Conservation (phyloP, 2,329 filamentous ascomycete species). For the Colletotrichum lini region DNA sequence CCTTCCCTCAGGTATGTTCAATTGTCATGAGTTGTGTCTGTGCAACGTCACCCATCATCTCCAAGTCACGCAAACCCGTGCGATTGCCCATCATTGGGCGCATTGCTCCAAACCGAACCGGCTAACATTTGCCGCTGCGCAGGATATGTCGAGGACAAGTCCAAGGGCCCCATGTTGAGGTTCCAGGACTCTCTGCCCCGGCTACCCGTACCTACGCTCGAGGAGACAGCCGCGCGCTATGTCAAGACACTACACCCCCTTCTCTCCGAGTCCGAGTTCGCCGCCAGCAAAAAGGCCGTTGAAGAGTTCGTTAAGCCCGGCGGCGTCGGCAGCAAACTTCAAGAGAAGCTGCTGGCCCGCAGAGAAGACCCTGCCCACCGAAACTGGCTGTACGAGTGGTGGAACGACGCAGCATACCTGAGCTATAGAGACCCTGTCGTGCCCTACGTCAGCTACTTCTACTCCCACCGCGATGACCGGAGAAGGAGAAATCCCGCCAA, state of each 20-base stretch:
- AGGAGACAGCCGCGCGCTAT: constrained; percentile 86
- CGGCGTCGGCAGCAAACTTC: constrained; percentile 84
- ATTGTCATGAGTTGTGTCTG: neutral
- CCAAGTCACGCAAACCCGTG: neutral
- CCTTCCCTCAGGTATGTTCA: constrained; percentile 63
- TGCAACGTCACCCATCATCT: neutral
- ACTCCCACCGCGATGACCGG: constrained; percentile 96
- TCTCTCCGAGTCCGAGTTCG: constrained; percentile 77
- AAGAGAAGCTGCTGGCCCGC: constrained; percentile 87
- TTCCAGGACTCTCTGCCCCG: constrained; percentile 89
- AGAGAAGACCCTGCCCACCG: constrained; percentile 84
- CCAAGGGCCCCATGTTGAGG: constrained; percentile 85
- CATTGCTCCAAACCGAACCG: neutral
- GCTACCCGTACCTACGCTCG: constrained; percentile 84
- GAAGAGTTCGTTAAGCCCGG: constrained; percentile 91
- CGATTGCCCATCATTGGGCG: neutral
- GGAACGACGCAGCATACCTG: constrained; percentile 96
- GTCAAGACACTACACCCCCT: constrained; percentile 85
- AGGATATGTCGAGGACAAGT: constrained; percentile 86
- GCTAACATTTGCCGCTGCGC: constrained; percentile 25
- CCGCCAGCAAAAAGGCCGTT: constrained; percentile 84
- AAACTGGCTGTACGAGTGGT: constrained; percentile 99
- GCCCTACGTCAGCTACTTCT: constrained; percentile 99
- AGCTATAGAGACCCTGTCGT: constrained; percentile 95
- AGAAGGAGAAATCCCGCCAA: constrained; percentile 89